Evolutionary conservation across 2,329 filamentous ascomycete species (phyloP).

Genomic region (Epichloe aotearoae): DNA sequence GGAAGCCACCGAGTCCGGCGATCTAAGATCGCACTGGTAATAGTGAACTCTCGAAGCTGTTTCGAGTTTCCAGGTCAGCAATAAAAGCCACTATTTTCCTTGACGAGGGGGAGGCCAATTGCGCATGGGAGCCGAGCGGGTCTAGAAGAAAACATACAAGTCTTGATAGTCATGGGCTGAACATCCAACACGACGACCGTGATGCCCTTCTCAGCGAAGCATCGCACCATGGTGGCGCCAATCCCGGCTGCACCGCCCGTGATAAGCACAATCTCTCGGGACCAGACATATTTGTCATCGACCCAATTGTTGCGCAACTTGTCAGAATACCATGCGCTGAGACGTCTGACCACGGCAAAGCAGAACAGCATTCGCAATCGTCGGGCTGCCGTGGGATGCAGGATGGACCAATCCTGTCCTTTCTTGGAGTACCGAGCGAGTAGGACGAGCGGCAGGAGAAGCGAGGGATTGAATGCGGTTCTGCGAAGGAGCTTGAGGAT

Average conservation of each 20-base stretch:
- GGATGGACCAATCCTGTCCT: constrained; percentile 39
- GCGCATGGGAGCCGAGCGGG: too few species aligned
- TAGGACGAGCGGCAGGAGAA: constrained; percentile 51
- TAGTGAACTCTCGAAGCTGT: constrained; percentile 43
- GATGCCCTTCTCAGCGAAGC: constrained; percentile 50
- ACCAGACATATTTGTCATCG: constrained; percentile 45
- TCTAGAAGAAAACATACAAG: constrained; percentile 21
- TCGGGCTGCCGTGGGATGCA: constrained; percentile 37
- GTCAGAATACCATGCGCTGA: constrained; percentile 20
- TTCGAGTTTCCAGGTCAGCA: background rate
- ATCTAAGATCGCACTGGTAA: constrained; percentile 59
- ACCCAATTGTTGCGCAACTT: constrained; percentile 23
- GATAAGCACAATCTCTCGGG: constrained; percentile 55
- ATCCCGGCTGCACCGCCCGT: constrained; percentile 67
- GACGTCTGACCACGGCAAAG: constrained; percentile 15
- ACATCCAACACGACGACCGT: constrained; percentile 63
- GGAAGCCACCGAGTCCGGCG: constrained; percentile 35
- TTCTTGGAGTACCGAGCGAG: constrained; percentile 49
- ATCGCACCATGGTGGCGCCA: constrained; percentile 49
- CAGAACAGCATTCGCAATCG: constrained; percentile 28
- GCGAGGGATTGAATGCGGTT: constrained; percentile 50
- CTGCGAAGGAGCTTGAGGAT: constrained; percentile 41
- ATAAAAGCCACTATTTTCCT: background rate
- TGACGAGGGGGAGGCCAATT: too few species aligned
- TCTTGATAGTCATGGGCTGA: constrained; percentile 42